Percentiles rank a stretch among this genome's conserved stretches.
phyloP scores from a whole-genome alignment of 108 stramenopile genomes.

The Asterionellopsis glacialis region DNA sequence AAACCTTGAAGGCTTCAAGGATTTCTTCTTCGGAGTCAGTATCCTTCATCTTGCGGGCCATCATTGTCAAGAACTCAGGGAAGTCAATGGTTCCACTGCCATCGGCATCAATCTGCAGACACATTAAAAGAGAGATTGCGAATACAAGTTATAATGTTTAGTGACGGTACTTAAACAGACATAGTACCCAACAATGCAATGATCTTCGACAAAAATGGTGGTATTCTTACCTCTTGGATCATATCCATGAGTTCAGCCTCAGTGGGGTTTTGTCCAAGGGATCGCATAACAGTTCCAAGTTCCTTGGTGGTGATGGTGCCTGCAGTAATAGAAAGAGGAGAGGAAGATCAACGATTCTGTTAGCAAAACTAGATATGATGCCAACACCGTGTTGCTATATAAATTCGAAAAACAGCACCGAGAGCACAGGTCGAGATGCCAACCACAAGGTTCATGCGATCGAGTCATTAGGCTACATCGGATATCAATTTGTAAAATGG shows the following conservation, averaged over 20 bases:
- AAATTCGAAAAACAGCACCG: too few relatives aligned
- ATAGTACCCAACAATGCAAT: neutral
- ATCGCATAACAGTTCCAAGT: constrained; percentile 99
- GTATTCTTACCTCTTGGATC: constrained; percentile 95
- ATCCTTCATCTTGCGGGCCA: constrained; percentile 99
- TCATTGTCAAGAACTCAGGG: constrained; percentile 99
- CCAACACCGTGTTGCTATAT: too few relatives aligned
- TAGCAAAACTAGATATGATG: neutral
- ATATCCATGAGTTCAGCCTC: constrained; percentile 99
- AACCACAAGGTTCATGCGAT: too few relatives aligned
- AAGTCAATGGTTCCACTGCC: constrained; percentile 99
- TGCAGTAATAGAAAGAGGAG: constrained; percentile 11
- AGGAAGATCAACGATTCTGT: neutral
- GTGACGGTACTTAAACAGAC: neutral
- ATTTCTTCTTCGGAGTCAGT: constrained; percentile 99
- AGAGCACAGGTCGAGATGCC: too few relatives aligned
- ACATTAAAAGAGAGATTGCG: neutral
- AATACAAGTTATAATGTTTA: neutral
- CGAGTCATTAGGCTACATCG: too few relatives aligned
- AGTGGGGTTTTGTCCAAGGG: constrained; percentile 99
- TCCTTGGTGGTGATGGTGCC: constrained; percentile 99
- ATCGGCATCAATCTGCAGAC: constrained; percentile 90
- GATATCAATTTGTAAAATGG: too few relatives aligned
- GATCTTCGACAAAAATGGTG: neutral
- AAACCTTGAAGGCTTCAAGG: constrained; percentile 98